phyloP scores from a whole-genome alignment of 306 rosid species.

The Pyrus bretschneideri region DNA sequence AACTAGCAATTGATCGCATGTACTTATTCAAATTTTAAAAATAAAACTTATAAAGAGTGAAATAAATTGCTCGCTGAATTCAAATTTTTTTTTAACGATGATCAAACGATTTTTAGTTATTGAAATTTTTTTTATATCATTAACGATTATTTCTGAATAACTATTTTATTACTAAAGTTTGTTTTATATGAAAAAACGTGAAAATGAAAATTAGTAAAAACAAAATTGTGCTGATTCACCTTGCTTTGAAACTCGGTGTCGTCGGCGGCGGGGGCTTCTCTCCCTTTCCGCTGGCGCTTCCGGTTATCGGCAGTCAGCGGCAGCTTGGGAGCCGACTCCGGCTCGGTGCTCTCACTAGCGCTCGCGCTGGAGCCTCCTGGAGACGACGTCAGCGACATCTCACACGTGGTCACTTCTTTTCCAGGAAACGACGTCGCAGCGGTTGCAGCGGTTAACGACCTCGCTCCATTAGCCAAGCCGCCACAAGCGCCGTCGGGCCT shows the following conservation, averaged over 20 bases:
- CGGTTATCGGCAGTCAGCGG: slow-evolving; percentile 29
- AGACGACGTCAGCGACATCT: slow-evolving; percentile 48
- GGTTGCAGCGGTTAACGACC: not conserved
- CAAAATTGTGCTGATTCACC: slow-evolving; percentile 32
- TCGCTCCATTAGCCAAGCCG: not conserved
- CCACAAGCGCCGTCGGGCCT: slow-evolving; percentile 24
- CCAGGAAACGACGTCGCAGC: not conserved
- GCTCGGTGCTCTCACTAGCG: slow-evolving; percentile 37
- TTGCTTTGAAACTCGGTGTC: slow-evolving; percentile 45
- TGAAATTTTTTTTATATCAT: too few species aligned
- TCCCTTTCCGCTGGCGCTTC: slow-evolving; percentile 41
- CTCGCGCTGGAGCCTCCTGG: slow-evolving; percentile 35
- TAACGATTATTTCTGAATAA: too few species aligned
- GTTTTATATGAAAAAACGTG: too few species aligned
- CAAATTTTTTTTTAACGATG: too few species aligned
- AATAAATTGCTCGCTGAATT: too few species aligned
- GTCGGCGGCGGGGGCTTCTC: slow-evolving; percentile 35
- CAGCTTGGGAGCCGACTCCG: slow-evolving; percentile 14
- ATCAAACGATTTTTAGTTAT: too few species aligned
- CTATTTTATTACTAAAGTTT: too few species aligned
- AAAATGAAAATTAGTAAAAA: not conserved
- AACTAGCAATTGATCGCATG: not conserved
- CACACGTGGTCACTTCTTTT: slow-evolving; percentile 30
- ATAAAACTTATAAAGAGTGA: too few species aligned
- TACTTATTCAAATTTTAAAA: too few species aligned